Percentiles rank a stretch among this genome's conserved stretches.
Evolutionary conservation across 2,329 filamentous ascomycete species (phyloP).

Genomic region (Cercospora sesami): DNA sequence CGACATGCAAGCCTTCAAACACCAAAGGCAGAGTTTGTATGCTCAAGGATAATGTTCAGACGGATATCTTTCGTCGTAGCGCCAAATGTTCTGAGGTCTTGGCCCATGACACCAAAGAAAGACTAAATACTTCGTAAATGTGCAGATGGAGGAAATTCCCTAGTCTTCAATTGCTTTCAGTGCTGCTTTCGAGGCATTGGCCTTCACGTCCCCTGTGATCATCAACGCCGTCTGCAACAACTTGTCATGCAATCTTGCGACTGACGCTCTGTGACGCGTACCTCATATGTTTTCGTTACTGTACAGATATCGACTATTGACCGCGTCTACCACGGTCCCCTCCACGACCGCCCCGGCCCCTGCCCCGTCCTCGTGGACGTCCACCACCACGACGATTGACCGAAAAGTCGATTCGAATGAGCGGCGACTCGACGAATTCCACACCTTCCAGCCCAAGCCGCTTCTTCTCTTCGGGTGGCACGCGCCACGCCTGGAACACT

Average conservation of each 20-base stretch:
- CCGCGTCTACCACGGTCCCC: constrained; percentile 19
- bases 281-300: neutral
- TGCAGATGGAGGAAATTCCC: neutral
- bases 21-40: neutral
- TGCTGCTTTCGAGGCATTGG: neutral
- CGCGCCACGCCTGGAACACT: constrained; percentile 70
- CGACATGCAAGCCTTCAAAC: neutral
- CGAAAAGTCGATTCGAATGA: constrained; percentile 65
- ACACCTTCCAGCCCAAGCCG: constrained; percentile 58
- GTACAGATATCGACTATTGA: neutral
- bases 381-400: constrained; percentile 49
- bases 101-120: neutral
- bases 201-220: neutral
- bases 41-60: neutral
- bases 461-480: constrained; percentile 59
- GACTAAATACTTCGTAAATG: neutral
- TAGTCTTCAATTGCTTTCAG: neutral
- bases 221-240: neutral
- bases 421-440: constrained; percentile 66
- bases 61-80: neutral
- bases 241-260: neutral
- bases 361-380: constrained; percentile 40
- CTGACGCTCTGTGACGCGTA: neutral
- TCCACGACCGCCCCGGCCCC: constrained; percentile 33
- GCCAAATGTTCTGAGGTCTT: neutral